Percentiles rank a stretch among this genome's conserved stretches.
These are phyloP conservation scores for Lipomyces kockii DNA, from an alignment of 805 yeast genomes.

Conservation along the genomic window DNA sequence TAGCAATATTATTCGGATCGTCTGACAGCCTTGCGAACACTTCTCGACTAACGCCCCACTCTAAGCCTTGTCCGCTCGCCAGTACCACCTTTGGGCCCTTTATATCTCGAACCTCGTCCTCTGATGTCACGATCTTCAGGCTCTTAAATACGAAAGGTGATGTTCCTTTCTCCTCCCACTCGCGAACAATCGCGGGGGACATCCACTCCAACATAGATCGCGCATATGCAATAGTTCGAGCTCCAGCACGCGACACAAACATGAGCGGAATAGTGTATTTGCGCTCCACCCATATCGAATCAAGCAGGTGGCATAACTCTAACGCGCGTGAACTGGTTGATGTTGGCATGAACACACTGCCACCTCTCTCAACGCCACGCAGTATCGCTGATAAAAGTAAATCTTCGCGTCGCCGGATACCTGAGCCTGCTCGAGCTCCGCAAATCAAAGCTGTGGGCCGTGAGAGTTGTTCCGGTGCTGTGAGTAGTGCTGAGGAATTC, in stretches of 20 bases:
- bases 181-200: constrained; percentile 81
- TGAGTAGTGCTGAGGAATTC: constrained; percentile 66
- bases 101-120: constrained; percentile 50
- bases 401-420: constrained; percentile 68
- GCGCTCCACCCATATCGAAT: constrained; percentile 59
- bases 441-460: constrained; percentile 87
- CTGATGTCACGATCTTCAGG: constrained; percentile 62
- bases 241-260: constrained; percentile 76
- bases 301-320: constrained; percentile 76
- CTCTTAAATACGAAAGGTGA: constrained; percentile 79
- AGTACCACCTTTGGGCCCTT: constrained; percentile 66
- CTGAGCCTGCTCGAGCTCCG: constrained; percentile 60
- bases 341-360: constrained; percentile 82
- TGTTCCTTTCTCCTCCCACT: constrained; percentile 75
- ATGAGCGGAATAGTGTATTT: constrained; percentile 63
- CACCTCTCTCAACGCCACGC: constrained; percentile 51
- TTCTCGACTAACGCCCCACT: constrained; percentile 60
- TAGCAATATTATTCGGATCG: constrained; percentile 63
- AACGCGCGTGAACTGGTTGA: constrained; percentile 79
- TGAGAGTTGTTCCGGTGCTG: constrained; percentile 61
- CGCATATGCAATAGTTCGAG: constrained; percentile 78
- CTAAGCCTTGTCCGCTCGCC: constrained; percentile 69
- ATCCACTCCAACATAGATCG: constrained; percentile 95
- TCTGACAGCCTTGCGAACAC: constrained; percentile 54
- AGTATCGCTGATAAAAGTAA: constrained; percentile 52